Conservation (phyloP, 768 basidiomycete species). For the Russula sp. region DNA sequence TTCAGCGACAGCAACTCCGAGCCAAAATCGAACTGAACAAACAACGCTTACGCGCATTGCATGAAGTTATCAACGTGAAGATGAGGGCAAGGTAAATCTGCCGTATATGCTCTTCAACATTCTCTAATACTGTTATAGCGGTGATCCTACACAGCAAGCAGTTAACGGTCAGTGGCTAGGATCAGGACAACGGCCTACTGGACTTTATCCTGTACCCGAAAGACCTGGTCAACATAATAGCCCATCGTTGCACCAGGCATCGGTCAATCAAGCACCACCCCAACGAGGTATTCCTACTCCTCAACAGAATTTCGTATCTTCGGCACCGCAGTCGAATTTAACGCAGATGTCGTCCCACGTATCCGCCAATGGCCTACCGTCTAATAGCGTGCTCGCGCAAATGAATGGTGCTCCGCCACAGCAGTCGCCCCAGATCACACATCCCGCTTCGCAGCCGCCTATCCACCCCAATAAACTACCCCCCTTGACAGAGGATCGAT, state of each 20-base stretch:
- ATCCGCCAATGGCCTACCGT: conserved; percentile 8
- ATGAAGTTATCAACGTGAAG: conserved; percentile 6
- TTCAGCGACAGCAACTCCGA: conserved; percentile 10
- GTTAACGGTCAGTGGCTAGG: conserved; percentile 12
- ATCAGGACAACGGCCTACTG: conserved; percentile 10
- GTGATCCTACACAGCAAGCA: conserved; percentile 18
- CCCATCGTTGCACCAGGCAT: conserved; percentile 14
- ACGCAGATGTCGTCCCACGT: conserved; percentile 19
- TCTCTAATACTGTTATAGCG: conserved; percentile 11
- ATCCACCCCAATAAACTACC: conserved; percentile 7
- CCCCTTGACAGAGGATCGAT: conserved; percentile 13
- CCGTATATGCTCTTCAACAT: background rate
- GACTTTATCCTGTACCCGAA: conserved; percentile 15
- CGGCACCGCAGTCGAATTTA: conserved; percentile 15
- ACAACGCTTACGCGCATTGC: background rate
- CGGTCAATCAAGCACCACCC: conserved; percentile 14
- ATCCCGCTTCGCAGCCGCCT: background rate
- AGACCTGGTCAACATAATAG: conserved; percentile 20
- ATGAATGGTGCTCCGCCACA: conserved; percentile 9
- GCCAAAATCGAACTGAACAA: conserved; percentile 6
- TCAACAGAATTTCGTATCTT: conserved; percentile 18
- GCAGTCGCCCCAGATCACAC: conserved; percentile 11
- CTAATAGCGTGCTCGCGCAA: conserved; percentile 3
- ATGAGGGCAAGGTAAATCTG: conserved; percentile 8
- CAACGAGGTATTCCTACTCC: conserved; percentile 19